Conservation (phyloP, 2,329 filamentous ascomycete genomes). For the Colletotrichum melonis region DNA sequence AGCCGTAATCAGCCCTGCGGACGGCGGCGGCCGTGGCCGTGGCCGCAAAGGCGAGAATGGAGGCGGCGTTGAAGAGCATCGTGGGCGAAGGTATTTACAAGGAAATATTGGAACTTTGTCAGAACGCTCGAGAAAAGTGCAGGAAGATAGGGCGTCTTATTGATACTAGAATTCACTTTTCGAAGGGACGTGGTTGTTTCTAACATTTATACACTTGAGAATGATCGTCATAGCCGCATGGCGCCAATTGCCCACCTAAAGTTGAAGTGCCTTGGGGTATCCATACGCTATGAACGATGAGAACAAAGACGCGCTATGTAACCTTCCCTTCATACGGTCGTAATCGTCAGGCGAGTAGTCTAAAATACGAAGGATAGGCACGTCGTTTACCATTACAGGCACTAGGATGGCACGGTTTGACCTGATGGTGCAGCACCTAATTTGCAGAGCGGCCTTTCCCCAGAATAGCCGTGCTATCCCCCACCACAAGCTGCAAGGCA, state of each 20-base stretch:
- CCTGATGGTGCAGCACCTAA: no score
- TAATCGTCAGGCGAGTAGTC: background rate
- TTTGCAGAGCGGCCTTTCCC: background rate
- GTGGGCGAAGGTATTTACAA: background rate
- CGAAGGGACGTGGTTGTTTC: background rate
- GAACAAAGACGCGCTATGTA: background rate
- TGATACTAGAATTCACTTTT: background rate
- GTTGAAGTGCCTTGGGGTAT: no score
- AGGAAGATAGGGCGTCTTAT: background rate
- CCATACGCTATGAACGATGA: background rate
- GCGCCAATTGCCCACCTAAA: background rate
- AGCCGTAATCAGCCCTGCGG: conserved; percentile 9
- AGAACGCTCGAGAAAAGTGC: no score
- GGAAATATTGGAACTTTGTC: background rate
- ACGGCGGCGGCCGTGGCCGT: background rate
- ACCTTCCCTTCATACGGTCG: background rate
- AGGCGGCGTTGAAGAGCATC: background rate
- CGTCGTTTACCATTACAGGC: background rate
- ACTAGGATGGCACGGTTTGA: background rate
- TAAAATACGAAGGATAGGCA: conserved; percentile 3
- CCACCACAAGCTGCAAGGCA: no score
- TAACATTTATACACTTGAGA: background rate
- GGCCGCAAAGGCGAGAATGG: background rate
- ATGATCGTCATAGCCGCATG: background rate
- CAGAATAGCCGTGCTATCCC: background rate